phyloP scores from a whole-genome alignment of 2,329 filamentous ascomycete genomes.

The Pestalotiopsis sp. region DNA sequence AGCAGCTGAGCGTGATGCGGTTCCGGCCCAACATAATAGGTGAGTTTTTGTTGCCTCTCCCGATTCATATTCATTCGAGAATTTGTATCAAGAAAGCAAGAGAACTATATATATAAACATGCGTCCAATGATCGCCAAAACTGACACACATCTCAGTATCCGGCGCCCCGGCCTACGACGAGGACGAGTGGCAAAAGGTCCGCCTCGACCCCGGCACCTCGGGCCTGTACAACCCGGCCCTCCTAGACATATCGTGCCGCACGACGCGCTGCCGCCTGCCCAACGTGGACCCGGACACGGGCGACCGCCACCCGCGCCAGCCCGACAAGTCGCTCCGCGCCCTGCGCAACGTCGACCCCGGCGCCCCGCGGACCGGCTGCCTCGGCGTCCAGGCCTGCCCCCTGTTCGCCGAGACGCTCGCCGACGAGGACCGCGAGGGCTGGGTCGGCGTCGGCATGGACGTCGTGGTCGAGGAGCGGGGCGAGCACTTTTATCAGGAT shows the following conservation, averaged over 20 bases:
- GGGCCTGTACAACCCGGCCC: constrained; percentile 45
- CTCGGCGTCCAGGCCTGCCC: constrained; percentile 70
- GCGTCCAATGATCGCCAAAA: neutral
- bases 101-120: neutral
- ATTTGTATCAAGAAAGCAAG: too few species aligned
- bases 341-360: constrained; percentile 62
- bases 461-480: constrained; percentile 50
- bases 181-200: constrained; percentile 71
- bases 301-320: constrained; percentile 55
- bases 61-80: too few species aligned
- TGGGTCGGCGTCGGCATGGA: constrained; percentile 60
- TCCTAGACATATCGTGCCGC: constrained; percentile 63
- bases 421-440: constrained; percentile 35
- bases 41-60: constrained; percentile 32
- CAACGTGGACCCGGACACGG: constrained; percentile 67
- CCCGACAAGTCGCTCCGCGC: constrained; percentile 61
- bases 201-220: constrained; percentile 50
- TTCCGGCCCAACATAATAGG: constrained; percentile 75
- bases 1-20: constrained; percentile 60
- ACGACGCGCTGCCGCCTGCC: constrained; percentile 73
- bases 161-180: constrained; percentile 65
- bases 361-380: constrained; percentile 58
- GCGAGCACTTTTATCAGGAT: constrained; percentile 37
- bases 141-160: constrained; percentile 46
- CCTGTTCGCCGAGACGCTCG: constrained; percentile 40